phyloP scores from a whole-genome alignment of 768 basidiomycete species.

The Xanthoconium purpureum region DNA sequence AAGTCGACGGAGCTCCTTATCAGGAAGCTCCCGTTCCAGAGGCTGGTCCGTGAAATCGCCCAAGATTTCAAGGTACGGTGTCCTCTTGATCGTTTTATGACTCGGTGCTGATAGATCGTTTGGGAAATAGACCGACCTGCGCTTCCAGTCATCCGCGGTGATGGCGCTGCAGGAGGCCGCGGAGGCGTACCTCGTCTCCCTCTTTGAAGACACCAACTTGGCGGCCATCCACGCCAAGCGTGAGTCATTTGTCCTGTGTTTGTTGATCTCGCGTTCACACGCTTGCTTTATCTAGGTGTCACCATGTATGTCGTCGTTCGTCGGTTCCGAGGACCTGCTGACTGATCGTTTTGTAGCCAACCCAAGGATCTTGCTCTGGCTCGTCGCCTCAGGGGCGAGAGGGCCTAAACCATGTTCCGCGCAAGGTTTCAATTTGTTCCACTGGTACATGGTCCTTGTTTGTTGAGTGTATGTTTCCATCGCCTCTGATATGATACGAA shows the following conservation, averaged over 20 bases:
- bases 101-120: not conserved
- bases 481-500: conserved; percentile 26
- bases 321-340: not conserved
- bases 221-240: conserved; percentile 89
- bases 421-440: not conserved
- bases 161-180: conserved; percentile 93
- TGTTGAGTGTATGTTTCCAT: conserved; percentile 17
- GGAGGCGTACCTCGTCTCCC: conserved; percentile 83
- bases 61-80: conserved; percentile 85
- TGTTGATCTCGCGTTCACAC: conserved; percentile 10
- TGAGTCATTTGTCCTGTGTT: conserved; percentile 22
- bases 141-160: conserved; percentile 95
- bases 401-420: conserved; percentile 48
- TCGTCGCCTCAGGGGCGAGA: conserved; percentile 82
- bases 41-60: conserved; percentile 95
- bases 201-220: conserved; percentile 89
- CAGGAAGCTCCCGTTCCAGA: conserved; percentile 99
- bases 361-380: conserved; percentile 89
- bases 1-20: conserved; percentile 99
- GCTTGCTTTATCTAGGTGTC: conserved; percentile 37
- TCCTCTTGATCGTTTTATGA: not conserved
- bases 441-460: conserved; percentile 2
- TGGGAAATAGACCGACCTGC: conserved; percentile 68
- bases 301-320: conserved; percentile 46
- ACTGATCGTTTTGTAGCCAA: conserved; percentile 47